These are phyloP conservation scores for Macrophomina pseudophaseolina DNA, from an alignment of 2,329 filamentous ascomycete genomes.

Conservation along the genomic window DNA sequence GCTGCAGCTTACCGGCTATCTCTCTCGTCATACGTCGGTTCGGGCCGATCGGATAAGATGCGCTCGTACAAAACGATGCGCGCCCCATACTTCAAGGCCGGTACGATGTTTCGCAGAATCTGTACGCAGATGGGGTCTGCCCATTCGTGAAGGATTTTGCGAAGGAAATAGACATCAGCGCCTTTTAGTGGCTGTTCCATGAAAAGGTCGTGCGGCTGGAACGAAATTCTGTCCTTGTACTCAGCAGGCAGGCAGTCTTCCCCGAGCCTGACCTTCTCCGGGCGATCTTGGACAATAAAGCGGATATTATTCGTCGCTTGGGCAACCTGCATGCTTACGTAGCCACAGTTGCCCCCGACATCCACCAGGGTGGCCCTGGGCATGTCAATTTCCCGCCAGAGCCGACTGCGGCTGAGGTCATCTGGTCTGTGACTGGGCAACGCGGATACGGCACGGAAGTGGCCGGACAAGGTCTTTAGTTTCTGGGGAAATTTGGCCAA, in stretches of 20 bases:
- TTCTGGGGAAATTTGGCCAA: not conserved
- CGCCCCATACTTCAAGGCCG: not conserved
- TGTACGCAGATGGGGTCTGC: constrained; percentile 39
- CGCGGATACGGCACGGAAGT: not conserved
- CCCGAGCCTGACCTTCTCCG: not conserved
- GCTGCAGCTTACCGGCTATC: no score
- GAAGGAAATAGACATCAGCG: constrained; percentile 44
- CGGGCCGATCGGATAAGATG: no score
- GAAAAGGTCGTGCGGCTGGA: constrained; percentile 35
- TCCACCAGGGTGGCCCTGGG: not conserved
- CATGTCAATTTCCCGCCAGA: not conserved
- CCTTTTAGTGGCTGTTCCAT: constrained; percentile 39
- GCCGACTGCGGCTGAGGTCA: not conserved
- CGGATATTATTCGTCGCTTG: not conserved
- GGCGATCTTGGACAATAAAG: not conserved
- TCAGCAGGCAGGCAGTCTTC: not conserved
- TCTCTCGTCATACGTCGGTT: no score
- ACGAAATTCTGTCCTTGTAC: not conserved
- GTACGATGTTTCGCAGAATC: constrained; percentile 39
- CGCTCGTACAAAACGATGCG: not conserved
- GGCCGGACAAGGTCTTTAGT: not conserved
- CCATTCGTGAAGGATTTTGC: constrained; percentile 47
- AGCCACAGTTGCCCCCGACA: not conserved
- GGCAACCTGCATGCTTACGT: not conserved
- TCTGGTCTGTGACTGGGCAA: not conserved